phyloP scores from a whole-genome alignment of 1,284 basidiomycete species.

The Tremellales sp. region DNA sequence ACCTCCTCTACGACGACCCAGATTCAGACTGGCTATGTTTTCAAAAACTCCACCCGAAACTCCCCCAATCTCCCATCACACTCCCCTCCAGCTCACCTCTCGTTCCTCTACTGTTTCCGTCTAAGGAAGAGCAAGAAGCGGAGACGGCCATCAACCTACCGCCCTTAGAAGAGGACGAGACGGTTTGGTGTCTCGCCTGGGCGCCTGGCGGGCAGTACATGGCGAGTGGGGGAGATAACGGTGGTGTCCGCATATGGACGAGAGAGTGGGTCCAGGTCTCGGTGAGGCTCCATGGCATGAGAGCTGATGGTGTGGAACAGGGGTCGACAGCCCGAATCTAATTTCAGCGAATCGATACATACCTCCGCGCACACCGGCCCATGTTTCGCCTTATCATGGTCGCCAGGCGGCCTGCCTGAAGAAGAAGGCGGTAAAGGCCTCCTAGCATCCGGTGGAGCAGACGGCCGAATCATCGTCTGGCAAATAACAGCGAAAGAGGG shows the following conservation, averaged over 20 bases:
- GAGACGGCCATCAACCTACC: conserved; percentile 35
- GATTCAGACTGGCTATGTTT: conserved; percentile 93
- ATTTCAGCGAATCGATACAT: conserved; percentile 35
- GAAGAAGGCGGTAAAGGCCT: conserved; percentile 46
- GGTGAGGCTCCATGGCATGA: background rate
- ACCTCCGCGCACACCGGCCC: conserved; percentile 39
- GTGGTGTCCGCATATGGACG: conserved; percentile 53
- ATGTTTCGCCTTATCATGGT: conserved; percentile 41
- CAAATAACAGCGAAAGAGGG: conserved; percentile 31
- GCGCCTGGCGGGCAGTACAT: conserved; percentile 77
- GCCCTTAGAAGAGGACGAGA: conserved; percentile 51
- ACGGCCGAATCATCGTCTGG: conserved; percentile 56
- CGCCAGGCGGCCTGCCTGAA: conserved; percentile 8
- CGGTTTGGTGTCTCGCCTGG: conserved; percentile 84
- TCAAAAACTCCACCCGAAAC: conserved; percentile 71
- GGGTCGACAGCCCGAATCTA: conserved; percentile 26
- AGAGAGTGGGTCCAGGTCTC: conserved; percentile 31
- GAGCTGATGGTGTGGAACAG: conserved; percentile 11
- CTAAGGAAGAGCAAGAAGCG: conserved; percentile 23
- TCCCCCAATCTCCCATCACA: conserved; percentile 47
- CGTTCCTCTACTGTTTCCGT: conserved; percentile 13
- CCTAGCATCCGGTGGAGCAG: conserved; percentile 54
- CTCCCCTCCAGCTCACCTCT: conserved; percentile 14
- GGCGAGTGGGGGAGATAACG: conserved; percentile 54
- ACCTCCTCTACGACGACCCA: conserved; percentile 90